phyloP scores from a whole-genome alignment of 2,329 filamentous ascomycete genomes.

The Fusarium mexicanum region DNA sequence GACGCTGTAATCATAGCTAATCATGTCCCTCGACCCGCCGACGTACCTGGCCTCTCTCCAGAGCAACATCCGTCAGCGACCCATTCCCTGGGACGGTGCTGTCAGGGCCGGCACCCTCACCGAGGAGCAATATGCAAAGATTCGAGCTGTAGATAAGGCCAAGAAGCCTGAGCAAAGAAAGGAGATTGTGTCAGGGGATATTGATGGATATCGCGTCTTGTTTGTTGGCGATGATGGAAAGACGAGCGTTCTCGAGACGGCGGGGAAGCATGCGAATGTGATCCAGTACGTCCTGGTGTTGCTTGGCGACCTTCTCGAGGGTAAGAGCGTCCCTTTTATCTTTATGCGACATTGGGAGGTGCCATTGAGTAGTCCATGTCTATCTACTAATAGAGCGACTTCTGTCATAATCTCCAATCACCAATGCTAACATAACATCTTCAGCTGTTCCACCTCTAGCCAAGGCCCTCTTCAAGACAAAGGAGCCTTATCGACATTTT shows the following conservation, averaged over 20 bases:
- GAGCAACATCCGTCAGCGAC: constrained; percentile 95
- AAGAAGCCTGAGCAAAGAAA: constrained; percentile 85
- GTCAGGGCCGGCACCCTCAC: constrained; percentile 93
- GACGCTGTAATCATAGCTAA: constrained; percentile 38
- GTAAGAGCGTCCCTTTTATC: constrained; percentile 59
- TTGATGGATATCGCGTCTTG: constrained; percentile 81
- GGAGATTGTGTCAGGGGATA: constrained; percentile 81
- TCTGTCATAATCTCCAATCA: background rate
- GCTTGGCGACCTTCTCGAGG: constrained; percentile 85
- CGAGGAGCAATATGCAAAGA: constrained; percentile 92
- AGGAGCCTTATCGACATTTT: constrained; percentile 83
- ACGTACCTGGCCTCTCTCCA: constrained; percentile 87
- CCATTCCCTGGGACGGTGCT: constrained; percentile 97
- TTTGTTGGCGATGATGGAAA: constrained; percentile 80
- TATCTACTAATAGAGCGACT: constrained; percentile 3
- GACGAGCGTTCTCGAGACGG: constrained; percentile 80
- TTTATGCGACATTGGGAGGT: constrained; percentile 8
- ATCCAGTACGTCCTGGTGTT: constrained; percentile 95
- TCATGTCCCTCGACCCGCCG: constrained; percentile 91
- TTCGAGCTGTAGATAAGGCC: constrained; percentile 96
- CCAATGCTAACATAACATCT: constrained; percentile 31
- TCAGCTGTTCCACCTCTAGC: constrained; percentile 83
- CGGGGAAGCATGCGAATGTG: constrained; percentile 87
- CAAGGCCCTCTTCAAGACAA: constrained; percentile 77
- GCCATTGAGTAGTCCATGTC: background rate